phyloP scores from a whole-genome alignment of 768 basidiomycete species.

The Leucocoprinus birnbaumii region DNA sequence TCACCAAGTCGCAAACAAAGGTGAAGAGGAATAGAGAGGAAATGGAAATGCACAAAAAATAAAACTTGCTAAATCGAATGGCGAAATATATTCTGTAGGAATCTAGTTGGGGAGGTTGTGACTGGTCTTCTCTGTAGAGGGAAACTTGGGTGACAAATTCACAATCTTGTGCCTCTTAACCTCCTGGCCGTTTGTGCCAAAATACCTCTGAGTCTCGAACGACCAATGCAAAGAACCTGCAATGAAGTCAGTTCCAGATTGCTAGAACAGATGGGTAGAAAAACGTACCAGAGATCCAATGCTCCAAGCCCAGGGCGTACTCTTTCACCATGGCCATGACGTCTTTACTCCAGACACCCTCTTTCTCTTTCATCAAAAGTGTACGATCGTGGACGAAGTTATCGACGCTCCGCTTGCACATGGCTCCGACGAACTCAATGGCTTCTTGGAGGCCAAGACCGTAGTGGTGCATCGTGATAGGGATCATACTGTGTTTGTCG shows the following conservation, averaged over 20 bases:
- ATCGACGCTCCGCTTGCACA: constrained; percentile 54
- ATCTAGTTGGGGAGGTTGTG: too few species aligned
- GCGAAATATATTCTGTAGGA: too few species aligned
- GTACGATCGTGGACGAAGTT: constrained; percentile 45
- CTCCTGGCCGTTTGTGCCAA: constrained; percentile 50
- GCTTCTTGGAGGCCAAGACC: constrained; percentile 57
- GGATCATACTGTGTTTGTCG: constrained; percentile 72
- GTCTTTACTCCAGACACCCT: constrained; percentile 47
- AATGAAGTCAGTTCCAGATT: background rate
- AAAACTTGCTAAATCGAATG: too few species aligned
- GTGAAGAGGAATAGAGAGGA: too few species aligned
- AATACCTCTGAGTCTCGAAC: constrained; percentile 66
- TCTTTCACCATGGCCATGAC: constrained; percentile 52
- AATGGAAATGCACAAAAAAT: too few species aligned
- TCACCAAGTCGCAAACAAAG: too few species aligned
- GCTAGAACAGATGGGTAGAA: background rate
- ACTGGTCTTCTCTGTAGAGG: background rate
- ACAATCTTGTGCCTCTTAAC: constrained; percentile 54
- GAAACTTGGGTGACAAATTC: constrained; percentile 38
- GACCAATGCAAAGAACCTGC: constrained; percentile 63
- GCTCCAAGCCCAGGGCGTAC: constrained; percentile 59
- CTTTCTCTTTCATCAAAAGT: constrained; percentile 36
- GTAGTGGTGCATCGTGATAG: constrained; percentile 60
- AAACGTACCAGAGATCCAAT: constrained; percentile 62
- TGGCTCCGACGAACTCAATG: constrained; percentile 58